Base-by-base conservation (phyloP, 1,139 yeast species). In the Pneumocystis carinii region DNA sequence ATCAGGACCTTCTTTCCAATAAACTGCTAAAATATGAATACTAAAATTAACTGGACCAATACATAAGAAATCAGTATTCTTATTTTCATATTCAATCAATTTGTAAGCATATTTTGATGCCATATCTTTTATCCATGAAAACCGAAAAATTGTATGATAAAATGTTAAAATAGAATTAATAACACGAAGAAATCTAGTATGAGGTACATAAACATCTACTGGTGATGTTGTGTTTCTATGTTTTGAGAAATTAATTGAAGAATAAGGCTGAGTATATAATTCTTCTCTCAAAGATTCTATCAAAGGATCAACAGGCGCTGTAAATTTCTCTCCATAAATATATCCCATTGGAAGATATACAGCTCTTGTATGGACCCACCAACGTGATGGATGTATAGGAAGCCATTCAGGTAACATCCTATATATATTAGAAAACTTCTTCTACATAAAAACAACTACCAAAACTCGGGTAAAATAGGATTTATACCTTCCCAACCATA, bases 281-380 rank as follows among this genome's bases (percentile, higher is more conserved):
- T 94, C 99, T n/a, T 73, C 67, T 69, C 98, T 77, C 15, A 94
- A 75, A 62, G 82, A 83, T 64, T 73, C 71, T 61, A 92, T 74
- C 53, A 92, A 75, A 0, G 87, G 86, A 66, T 83, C 86, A 62
- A 86, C 72, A 12, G 80, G 81, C 71, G 88, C 85, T n/a, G 64
- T 59, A 24, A 63, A 36, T 64, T 76, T 75, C 56, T 81, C 79
- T 61, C 89, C 78, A 27, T 87, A 82, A 14, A 92, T 73, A 72
- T 90, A 92, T 17, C 97, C 94, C 70, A 90, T 77, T 0, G 97
- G 95, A 59, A 88, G 75, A 71, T 90, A 92, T 41, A 94, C 89
- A 0, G 95, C 96, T 65, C 99, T 77, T 0, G 97, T 92, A 71
- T 94, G 99, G 37, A 92, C 97, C 99, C 99, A 94, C 98, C 97